Conservation (phyloP, 352 stramenopile species). For the Labyrinthula sp. region DNA sequence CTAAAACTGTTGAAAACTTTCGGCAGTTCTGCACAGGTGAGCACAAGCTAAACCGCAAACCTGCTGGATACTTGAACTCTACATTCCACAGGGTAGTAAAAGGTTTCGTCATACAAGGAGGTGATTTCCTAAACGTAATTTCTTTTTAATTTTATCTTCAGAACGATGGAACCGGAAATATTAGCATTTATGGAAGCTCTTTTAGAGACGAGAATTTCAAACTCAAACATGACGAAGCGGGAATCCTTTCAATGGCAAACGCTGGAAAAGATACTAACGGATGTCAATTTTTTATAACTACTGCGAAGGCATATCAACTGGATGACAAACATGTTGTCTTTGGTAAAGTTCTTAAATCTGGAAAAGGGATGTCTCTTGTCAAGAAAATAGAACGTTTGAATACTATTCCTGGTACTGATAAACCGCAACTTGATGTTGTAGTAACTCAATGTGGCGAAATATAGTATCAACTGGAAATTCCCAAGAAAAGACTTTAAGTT, state of each 20-base stretch:
- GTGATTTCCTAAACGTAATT: conserved; percentile 83
- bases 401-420: conserved; percentile 65
- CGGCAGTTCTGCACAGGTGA: conserved; percentile 45
- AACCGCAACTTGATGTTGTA: conserved; percentile 62
- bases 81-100: conserved; percentile 67
- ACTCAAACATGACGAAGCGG: conserved; percentile 66
- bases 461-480: no score
- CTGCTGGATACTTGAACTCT: conserved; percentile 71
- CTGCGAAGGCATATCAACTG: conserved; percentile 64
- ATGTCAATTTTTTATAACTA: conserved; percentile 90
- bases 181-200: conserved; percentile 75
- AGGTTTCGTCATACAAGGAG: conserved; percentile 58
- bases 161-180: conserved; percentile 72
- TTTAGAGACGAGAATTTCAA: conserved; percentile 91
- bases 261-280: conserved; percentile 82
- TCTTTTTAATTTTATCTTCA: no score
- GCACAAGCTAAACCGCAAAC: no score
- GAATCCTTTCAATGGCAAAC: conserved; percentile 85
- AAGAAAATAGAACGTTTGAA: conserved; percentile 76
- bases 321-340: conserved; percentile 77
- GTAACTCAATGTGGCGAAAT: conserved; percentile 84
- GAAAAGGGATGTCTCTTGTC: conserved; percentile 85
- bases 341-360: conserved; percentile 56
- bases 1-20: conserved; percentile 36
- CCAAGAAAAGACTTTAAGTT: no score